Conservation (phyloP, 805 yeast species). For the Nakazawaea populi region DNA sequence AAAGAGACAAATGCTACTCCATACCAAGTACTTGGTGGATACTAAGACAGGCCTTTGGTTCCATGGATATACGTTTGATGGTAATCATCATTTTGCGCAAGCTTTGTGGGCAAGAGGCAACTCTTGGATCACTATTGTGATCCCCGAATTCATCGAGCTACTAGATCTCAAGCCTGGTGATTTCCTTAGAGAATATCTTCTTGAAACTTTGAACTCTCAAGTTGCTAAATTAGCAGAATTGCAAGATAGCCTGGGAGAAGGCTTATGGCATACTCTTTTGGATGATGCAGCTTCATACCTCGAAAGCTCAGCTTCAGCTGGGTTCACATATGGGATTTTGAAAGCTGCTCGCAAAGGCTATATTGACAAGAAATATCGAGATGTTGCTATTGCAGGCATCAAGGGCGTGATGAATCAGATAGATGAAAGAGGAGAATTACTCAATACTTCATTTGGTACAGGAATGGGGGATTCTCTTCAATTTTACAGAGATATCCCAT, state of each 20-base stretch:
- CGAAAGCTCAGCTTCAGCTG: slow-evolving; percentile 30
- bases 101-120: slow-evolving; percentile 33
- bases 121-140: slow-evolving; percentile 30
- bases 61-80: slow-evolving; percentile 28
- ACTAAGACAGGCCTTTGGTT: slow-evolving; percentile 26
- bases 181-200: slow-evolving; percentile 21
- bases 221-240: slow-evolving; percentile 20
- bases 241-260: slow-evolving; percentile 20
- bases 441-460: slow-evolving; percentile 30
- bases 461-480: slow-evolving; percentile 28
- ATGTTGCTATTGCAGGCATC: slow-evolving; percentile 24
- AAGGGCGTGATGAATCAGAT: slow-evolving; percentile 25
- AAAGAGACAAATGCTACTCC: slow-evolving; percentile 27
- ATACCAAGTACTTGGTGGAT: slow-evolving; percentile 26
- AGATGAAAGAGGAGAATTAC: slow-evolving; percentile 25
- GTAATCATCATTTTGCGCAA: slow-evolving; percentile 20
- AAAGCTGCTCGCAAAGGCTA: slow-evolving; percentile 25
- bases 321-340: slow-evolving; percentile 30
- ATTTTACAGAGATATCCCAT: slow-evolving; percentile 28
- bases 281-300: slow-evolving; percentile 25
- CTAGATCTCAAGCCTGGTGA: slow-evolving; percentile 23
- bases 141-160: slow-evolving; percentile 29
- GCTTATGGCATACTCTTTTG: slow-evolving; percentile 29
- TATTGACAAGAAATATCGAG: slow-evolving; percentile 19
- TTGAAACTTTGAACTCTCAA: slow-evolving; percentile 26